Evolutionary conservation across 2,329 filamentous ascomycete genomes (phyloP), one percentile per base, ranked within the genome.

Genomic region (Fusarium cyanostomum): DNA sequence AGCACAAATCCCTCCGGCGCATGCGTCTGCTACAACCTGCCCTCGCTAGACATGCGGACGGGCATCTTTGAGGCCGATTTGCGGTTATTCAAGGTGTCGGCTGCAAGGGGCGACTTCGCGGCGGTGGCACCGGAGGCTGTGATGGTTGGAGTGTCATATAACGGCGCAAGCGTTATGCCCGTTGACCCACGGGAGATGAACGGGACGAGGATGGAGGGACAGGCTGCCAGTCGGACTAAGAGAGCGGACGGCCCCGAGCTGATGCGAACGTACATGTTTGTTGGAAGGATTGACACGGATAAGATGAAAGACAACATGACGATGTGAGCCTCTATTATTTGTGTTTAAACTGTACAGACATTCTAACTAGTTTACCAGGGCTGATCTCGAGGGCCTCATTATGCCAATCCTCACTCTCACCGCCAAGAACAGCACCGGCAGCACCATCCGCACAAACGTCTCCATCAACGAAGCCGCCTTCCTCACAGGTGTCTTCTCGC

Each of bases 11-110:
- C 90, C 6, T 89, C 90, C 9, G 92, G 92, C 46, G 85, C 92
- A 43, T 89, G 89, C 56, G 86, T 92, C 43, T 96, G 92, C 83
- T 95, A 94, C 79, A 96, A 95, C 73, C 77, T 96, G 21, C 88
- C 89, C 0, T 86, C 85, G 34, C 82, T 92, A 55, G 84, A 94
- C 77, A 86, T 85, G 67, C 75, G 76, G 5, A 88, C 85, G 1
- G 91, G 91, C 27, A 79, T 87, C 13, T 95, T 95, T 73, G 85
- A 91, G 75, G 91, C 91, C 27, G 92, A 95, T 73, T 76, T 95
- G 46, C 84, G 91, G 51, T 79, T 95, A 58, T 95, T 88, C 78
- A 87, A 89, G 74, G 78, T 94, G 42, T 87, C 86, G 7, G 76
- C 83, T 1, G 82, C 90, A 1, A 81, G 78, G 5, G 86, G 80